These are phyloP conservation scores for Exophiala phaeomuriformis DNA, from an alignment of 2,329 filamentous ascomycete genomes.

Conservation along the genomic window DNA sequence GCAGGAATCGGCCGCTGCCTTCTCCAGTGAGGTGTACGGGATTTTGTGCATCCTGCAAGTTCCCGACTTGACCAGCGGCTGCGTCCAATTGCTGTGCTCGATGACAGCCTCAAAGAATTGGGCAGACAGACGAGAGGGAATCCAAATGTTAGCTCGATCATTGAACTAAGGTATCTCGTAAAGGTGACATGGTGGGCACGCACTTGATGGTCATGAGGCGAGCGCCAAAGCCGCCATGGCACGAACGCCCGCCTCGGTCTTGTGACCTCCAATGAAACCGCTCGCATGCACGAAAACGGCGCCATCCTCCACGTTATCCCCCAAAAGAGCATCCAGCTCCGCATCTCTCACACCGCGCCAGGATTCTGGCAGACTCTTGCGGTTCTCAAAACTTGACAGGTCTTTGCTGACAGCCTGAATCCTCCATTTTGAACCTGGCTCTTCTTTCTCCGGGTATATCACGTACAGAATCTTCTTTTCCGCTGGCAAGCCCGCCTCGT, in stretches of 20 bases:
- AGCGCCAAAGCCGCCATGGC: conserved; percentile 60
- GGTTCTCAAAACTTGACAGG: conserved; percentile 81
- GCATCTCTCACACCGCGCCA: conserved; percentile 90
- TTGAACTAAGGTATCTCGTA: background rate
- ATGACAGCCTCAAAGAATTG: too few species aligned
- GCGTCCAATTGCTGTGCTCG: too few species aligned
- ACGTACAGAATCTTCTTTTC: conserved; percentile 69
- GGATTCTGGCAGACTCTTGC: conserved; percentile 79
- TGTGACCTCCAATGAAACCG: conserved; percentile 94
- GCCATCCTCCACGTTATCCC: conserved; percentile 42
- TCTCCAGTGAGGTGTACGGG: too few species aligned
- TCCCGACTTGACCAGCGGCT: too few species aligned
- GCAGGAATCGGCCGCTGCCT: too few species aligned
- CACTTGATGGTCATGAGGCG: conserved; percentile 18
- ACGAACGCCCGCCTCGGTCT: conserved; percentile 79
- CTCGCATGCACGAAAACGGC: conserved; percentile 89
- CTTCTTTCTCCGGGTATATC: conserved; percentile 76
- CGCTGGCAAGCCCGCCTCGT: conserved; percentile 42
- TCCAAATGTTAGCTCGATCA: background rate
- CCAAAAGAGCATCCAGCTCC: conserved; percentile 60
- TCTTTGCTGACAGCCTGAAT: conserved; percentile 84
- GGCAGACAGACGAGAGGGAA: too few species aligned
- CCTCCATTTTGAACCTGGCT: conserved; percentile 76
- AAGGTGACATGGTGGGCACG: too few species aligned
- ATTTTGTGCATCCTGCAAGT: too few species aligned